Percentiles rank a stretch among this genome's conserved stretches.
These are phyloP conservation scores for Cyberlindnera xylosilytica DNA, from an alignment of 805 yeast species.

Conservation along the genomic window DNA sequence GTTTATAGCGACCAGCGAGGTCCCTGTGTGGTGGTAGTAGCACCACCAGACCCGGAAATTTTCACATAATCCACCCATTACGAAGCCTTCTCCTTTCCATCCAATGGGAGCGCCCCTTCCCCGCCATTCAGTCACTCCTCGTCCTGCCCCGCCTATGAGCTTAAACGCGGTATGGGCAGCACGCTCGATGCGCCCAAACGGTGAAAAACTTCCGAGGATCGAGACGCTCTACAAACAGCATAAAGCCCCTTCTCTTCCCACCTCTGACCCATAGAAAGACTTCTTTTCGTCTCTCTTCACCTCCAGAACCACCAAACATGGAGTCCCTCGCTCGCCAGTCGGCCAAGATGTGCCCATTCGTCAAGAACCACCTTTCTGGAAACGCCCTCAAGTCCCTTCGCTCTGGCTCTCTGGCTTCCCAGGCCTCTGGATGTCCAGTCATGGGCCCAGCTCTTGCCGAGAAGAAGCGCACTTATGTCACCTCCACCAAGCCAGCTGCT, in stretches of 20 bases:
- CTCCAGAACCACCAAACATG: constrained; percentile 35
- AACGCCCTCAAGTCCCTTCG: constrained; percentile 55
- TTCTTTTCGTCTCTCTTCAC: neutral
- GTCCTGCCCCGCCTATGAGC: neutral
- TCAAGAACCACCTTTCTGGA: constrained; percentile 51
- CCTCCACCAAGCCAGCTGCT: constrained; percentile 33
- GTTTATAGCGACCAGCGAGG: no score
- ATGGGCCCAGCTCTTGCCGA: constrained; percentile 73
- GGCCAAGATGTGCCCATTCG: constrained; percentile 79
- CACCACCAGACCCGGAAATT: no score
- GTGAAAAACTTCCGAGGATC: constrained; percentile 1
- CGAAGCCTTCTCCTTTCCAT: no score
- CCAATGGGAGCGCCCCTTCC: no score
- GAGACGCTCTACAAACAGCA: no score
- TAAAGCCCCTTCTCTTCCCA: no score
- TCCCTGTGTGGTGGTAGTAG: no score
- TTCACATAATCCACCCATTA: no score
- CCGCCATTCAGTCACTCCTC: no score
- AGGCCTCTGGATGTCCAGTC: constrained; percentile 83
- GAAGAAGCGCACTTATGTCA: constrained; percentile 30
- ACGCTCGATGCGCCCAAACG: neutral
- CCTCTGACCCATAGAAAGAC: no score
- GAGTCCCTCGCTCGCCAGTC: constrained; percentile 78
- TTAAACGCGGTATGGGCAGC: neutral
- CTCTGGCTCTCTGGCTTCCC: constrained; percentile 29